Base-by-base conservation (phyloP, 768 basidiomycete species). In the Trametes cinnabarina region DNA sequence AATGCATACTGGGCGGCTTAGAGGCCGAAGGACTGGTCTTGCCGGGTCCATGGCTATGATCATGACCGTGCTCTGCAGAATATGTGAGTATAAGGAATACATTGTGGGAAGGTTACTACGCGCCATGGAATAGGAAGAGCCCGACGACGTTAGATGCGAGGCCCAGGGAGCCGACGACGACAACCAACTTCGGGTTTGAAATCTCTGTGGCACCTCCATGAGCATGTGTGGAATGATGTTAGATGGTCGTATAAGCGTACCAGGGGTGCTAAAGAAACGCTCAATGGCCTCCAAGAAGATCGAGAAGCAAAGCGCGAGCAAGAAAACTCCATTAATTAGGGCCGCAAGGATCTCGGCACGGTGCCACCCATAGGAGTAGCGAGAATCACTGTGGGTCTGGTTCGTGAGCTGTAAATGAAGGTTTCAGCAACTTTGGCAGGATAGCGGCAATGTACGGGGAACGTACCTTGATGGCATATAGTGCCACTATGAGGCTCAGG, bases 341-440 rank as follows among this genome's bases (percentile, higher is more conserved):
- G 97, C 97, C 20, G 94, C 95, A 7, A 98, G 82, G 60, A 97
- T 95, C 69, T 97, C 95, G 17, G 97, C 97, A 61, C 97, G 82
- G 73, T 98, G 95, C 96, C 95, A 98, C n/a, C 95, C 96, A 70
- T 98, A 98, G 4, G 96, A 94, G 73, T 97, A 97, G 48, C 86
- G 82, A 26, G 88, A 82, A 73, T 88, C 83, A 30, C 74, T 75
- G 26, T 82, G 74, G 28, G 76, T 81, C 54, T 78, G 78, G 34
- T 79, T 77, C 34, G 89, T 85, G 54, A 94, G 79, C 90, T 94
- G 64, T 17, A 43, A 10, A 39, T 67, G 22, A 44, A 23, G 23
- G 12, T 20, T 12, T 44, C 10, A 25, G 23, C 20, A 14, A 20
- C 23, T 25, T 10, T 22, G 23, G 17, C 22, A 23, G 25, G 11